Conservation (phyloP, 148 eudicot genomes). For the Persicaria tinctoria region DNA sequence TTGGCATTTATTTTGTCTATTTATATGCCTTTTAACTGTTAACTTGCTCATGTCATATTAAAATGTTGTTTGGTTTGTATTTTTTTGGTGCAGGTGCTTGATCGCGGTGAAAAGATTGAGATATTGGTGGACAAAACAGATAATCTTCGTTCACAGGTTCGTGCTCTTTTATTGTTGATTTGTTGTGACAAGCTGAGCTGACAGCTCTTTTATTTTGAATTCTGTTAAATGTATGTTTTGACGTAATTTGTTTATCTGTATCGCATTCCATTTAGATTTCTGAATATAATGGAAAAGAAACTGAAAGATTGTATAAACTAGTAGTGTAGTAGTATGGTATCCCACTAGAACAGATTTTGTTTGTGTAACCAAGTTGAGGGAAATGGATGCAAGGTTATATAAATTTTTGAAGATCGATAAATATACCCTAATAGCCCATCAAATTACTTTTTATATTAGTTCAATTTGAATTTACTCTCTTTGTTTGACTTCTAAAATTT, state of each 20-base stretch:
- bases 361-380: neutral
- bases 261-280: neutral
- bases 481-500: neutral
- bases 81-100: constrained; percentile 11
- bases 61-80: neutral
- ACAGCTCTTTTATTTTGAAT: neutral
- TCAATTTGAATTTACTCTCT: neutral
- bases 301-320: neutral
- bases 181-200: neutral
- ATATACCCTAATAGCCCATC: neutral
- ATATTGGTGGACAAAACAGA: constrained; percentile 14
- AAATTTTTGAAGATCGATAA: neutral
- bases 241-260: neutral
- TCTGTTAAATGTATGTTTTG: neutral
- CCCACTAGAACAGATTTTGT: neutral
- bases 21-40: neutral
- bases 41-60: neutral
- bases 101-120: constrained; percentile 14
- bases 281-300: neutral
- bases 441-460: neutral
- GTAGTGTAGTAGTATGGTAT: neutral
- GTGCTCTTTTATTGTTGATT: neutral
- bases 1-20: neutral
- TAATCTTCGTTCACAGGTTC: constrained; percentile 14
- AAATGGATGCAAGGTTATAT: neutral